These are phyloP conservation scores for Phoma sp. DNA, from an alignment of 2,329 filamentous ascomycete genomes.

Conservation along the genomic window DNA sequence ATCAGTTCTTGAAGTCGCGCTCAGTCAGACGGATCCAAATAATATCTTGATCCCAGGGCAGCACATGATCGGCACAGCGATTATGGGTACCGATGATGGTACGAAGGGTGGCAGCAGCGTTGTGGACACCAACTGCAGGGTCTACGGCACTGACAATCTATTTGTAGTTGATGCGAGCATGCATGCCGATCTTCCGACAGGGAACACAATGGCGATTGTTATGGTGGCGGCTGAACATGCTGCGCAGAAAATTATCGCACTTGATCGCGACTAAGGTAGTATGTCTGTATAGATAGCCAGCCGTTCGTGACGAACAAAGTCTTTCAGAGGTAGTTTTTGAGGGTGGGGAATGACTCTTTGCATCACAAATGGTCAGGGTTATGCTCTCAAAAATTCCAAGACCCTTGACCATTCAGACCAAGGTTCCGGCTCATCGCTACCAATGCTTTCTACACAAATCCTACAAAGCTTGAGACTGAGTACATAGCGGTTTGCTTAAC, in stretches of 20 bases:
- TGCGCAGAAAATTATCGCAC: constrained; percentile 54
- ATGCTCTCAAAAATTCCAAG: no score
- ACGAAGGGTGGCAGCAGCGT: constrained; percentile 58
- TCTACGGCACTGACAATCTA: constrained; percentile 55
- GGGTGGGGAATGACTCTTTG: no score
- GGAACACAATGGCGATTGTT: constrained; percentile 69
- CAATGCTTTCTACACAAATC: no score
- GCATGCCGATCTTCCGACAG: constrained; percentile 69
- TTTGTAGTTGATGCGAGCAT: constrained; percentile 68
- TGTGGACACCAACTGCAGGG: constrained; percentile 67
- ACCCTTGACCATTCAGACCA: no score
- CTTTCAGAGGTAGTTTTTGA: no score
- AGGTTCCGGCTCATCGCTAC: no score
- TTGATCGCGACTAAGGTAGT: neutral
- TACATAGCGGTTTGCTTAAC: no score
- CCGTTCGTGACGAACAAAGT: no score
- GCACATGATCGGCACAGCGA: constrained; percentile 47
- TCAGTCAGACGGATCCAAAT: neutral
- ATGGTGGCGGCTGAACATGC: constrained; percentile 67
- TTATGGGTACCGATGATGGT: constrained; percentile 60
- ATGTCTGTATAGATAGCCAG: no score
- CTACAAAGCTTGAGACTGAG: no score
- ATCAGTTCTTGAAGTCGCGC: constrained; percentile 39
- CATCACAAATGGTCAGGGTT: no score
- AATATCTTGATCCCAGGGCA: constrained; percentile 15